Conservation (phyloP, 192 early-diverging fungal genomes). For the Mortierella antarctica region DNA sequence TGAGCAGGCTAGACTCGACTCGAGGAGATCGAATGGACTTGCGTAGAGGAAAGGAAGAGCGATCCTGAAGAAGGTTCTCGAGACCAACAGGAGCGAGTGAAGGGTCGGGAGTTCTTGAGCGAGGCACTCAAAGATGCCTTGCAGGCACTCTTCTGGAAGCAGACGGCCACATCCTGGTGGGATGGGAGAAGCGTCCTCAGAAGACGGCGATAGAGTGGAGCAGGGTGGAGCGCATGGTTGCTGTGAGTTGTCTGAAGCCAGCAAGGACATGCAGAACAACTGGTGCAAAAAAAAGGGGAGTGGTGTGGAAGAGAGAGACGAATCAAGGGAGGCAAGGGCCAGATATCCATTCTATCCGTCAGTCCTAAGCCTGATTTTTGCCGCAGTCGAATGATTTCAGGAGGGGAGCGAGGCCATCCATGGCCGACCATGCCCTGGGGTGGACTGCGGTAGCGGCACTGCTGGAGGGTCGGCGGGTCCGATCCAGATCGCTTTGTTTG, state of each 20-base stretch:
- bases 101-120: constrained; percentile 21
- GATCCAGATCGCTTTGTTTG: no score
- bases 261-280: not conserved
- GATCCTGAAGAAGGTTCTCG: constrained; percentile 45
- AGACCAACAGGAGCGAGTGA: constrained; percentile 30
- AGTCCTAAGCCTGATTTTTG: no score
- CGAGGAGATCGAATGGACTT: constrained; percentile 34
- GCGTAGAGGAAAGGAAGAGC: constrained; percentile 40
- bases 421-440: no score
- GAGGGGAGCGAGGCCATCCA: no score
- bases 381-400: no score
- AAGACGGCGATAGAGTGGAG: not conserved
- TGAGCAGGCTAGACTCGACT: constrained; percentile 15
- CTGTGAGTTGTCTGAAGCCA: not conserved
- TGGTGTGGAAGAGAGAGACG: not conserved
- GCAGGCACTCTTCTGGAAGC: constrained; percentile 46
- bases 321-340: no score
- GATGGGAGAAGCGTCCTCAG: not conserved
- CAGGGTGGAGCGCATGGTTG: not conserved
- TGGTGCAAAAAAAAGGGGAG: not conserved
- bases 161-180: constrained; percentile 4
- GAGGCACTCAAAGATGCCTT: constrained; percentile 33
- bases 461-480: no score
- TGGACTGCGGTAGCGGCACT: no score
- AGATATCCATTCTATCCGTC: no score